These are phyloP conservation scores for Vaccinium darrowii DNA, from an alignment of 148 eudicot species.

Conservation along the genomic window DNA sequence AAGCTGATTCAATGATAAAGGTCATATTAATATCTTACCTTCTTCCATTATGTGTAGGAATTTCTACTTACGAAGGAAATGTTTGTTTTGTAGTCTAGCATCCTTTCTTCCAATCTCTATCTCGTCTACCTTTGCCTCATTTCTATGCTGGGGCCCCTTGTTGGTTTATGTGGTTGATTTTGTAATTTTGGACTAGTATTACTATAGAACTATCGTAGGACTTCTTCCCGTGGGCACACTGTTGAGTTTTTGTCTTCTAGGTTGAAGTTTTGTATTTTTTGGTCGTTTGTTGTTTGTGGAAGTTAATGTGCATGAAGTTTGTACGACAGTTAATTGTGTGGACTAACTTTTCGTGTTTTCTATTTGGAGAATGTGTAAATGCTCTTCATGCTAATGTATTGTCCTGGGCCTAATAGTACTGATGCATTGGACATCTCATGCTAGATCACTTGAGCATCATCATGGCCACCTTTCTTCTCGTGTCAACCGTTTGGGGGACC, in stretches of 20 bases:
- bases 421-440: neutral
- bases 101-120: no score
- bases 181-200: neutral
- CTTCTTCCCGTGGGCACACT: neutral
- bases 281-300: constrained; percentile 4
- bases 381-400: no score
- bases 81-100: no score
- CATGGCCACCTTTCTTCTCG: neutral
- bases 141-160: neutral
- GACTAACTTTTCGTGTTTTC: neutral
- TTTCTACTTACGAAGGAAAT: neutral
- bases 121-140: neutral
- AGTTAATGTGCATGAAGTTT: constrained; percentile 5
- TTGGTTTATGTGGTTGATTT: neutral
- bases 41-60: neutral
- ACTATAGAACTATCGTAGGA: neutral
- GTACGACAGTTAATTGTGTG: neutral
- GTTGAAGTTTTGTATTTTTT: neutral
- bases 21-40: constrained; percentile 22
- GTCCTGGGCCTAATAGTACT: no score
- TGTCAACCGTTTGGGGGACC: neutral
- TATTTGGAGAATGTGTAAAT: neutral
- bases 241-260: neutral
- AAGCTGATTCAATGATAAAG: constrained; percentile 59
- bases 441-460: neutral